Base-by-base conservation (phyloP, 495 filamentous ascomycete genomes). In the Neurospora hispaniola region DNA sequence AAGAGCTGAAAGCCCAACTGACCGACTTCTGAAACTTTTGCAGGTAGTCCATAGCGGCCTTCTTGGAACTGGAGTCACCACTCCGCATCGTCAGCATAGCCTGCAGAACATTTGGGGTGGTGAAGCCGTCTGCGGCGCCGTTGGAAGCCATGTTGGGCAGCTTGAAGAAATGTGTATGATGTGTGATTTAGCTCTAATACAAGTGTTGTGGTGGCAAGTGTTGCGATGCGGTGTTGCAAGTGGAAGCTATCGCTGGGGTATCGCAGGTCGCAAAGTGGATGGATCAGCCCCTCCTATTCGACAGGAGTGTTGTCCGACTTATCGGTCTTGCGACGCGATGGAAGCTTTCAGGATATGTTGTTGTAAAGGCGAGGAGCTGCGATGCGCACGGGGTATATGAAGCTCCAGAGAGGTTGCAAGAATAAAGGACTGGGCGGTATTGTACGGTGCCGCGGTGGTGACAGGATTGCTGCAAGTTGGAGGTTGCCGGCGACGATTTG, bases 1-100 rank as follows among this genome's bases (percentile, higher is more conserved):
- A 14, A n/a, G n/a, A n/a, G 35, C 72, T 69, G 39, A 44, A 73
- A 72, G 73, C 71, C 71, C 72, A 73, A 89, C 94, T 73, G 82
- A 97, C 95, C 78, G 96, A 97, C 88, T 98, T 99, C 89, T 99
- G 96, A 85, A 98, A 99, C 73, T 90, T 90, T 83, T 96, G 93
- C 70, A 99, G 87, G 81, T 90, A 98, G 76, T 94, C 89, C 80
- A 96, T 92, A 44, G 96, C 96, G 78, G 91, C 89, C 80, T 91
- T 89, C 84, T 98, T 99, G 81, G 95, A 91, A 42, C 89, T 84
- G 78, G 90, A 87, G 77, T 94, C 88, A 74, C 90, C 91, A 84
- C 91, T 93, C 81, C 93, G 91, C 93, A 99, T 96, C 73, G 94
- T 96, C 79, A 89, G 85, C 84, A 98, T 88, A 73, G 96, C 96